Conservation (phyloP, 768 basidiomycete genomes). For the Suillus alpinus region DNA sequence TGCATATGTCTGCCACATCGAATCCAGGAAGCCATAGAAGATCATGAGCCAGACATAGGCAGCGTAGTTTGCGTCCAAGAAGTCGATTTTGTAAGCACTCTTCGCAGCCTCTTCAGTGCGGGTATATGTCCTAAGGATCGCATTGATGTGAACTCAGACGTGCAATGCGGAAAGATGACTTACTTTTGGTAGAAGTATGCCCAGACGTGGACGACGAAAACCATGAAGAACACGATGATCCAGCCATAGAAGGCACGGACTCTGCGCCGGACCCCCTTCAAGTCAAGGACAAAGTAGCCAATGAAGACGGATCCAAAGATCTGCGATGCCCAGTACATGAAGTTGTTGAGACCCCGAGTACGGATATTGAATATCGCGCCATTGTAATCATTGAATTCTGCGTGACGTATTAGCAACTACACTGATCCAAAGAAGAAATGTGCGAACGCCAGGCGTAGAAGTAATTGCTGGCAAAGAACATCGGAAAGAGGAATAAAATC, state of each 20-base stretch:
- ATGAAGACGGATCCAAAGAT: constrained; percentile 75
- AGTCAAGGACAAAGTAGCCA: constrained; percentile 64
- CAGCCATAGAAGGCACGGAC: constrained; percentile 71
- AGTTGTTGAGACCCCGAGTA: constrained; percentile 73
- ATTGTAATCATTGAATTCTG: constrained; percentile 83
- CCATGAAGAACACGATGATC: constrained; percentile 59
- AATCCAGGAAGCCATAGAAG: constrained; percentile 73
- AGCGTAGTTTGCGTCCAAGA: constrained; percentile 52
- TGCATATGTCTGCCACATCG: constrained; percentile 82
- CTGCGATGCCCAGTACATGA: constrained; percentile 78
- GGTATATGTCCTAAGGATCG: constrained; percentile 49
- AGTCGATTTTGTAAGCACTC: constrained; percentile 48
- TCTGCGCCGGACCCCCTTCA: constrained; percentile 52
- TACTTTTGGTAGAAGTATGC: constrained; percentile 76
- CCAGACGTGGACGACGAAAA: constrained; percentile 74
- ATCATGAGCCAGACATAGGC: constrained; percentile 64
- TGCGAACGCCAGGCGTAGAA: constrained; percentile 81
- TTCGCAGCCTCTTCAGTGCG: constrained; percentile 41
- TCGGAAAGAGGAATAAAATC: constrained; percentile 76
- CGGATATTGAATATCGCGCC: constrained; percentile 76
- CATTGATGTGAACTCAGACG: background rate
- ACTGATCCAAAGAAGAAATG: background rate
- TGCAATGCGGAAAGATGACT: constrained; percentile 12
- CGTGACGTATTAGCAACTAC: constrained; percentile 8
- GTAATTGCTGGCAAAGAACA: constrained; percentile 84